Evolutionary conservation across 768 basidiomycete genomes (phyloP).

Genomic region (Leucocoprinus leucothites): DNA sequence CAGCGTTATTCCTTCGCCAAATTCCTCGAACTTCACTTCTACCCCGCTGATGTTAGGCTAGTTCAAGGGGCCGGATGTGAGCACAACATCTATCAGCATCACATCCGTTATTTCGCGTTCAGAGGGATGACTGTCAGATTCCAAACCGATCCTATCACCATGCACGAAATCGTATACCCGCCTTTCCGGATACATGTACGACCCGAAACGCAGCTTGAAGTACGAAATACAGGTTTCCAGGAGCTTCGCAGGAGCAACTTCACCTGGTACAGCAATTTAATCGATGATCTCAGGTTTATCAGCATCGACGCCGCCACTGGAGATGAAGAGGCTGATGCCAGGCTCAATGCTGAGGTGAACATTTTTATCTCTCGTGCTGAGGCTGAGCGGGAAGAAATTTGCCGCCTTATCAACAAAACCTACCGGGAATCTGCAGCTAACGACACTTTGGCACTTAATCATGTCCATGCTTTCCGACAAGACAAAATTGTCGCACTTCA

Average conservation of each 20-base stretch:
- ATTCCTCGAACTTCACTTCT: conserved; percentile 94
- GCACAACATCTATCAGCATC: conserved; percentile 93
- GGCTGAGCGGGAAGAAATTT: conserved; percentile 70
- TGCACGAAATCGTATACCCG: conserved; percentile 89
- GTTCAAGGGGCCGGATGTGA: conserved; percentile 88
- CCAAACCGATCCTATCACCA: conserved; percentile 75
- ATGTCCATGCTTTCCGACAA: conserved; percentile 82
- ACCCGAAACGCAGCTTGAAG: conserved; percentile 81
- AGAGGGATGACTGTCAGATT: conserved; percentile 87
- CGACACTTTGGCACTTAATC: conserved; percentile 86
- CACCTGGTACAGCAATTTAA: conserved; percentile 70
- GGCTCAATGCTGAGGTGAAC: conserved; percentile 61
- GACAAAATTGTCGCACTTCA: conserved; percentile 98
- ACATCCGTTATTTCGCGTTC: conserved; percentile 86
- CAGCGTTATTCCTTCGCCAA: conserved; percentile 93
- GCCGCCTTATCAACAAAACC: conserved; percentile 67
- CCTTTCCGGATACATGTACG: conserved; percentile 82
- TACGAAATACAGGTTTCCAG: conserved; percentile 92
- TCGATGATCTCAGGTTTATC: conserved; percentile 75
- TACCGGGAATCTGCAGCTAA: conserved; percentile 79
- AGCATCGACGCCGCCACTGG: conserved; percentile 78
- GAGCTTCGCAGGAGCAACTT: conserved; percentile 68
- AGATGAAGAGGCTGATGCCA: conserved; percentile 67
- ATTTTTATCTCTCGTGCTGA: conserved; percentile 70
- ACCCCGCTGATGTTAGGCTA: conserved; percentile 81